Base-by-base conservation (phyloP, 345 rosid species). In the Abelmoschus esculentus region DNA sequence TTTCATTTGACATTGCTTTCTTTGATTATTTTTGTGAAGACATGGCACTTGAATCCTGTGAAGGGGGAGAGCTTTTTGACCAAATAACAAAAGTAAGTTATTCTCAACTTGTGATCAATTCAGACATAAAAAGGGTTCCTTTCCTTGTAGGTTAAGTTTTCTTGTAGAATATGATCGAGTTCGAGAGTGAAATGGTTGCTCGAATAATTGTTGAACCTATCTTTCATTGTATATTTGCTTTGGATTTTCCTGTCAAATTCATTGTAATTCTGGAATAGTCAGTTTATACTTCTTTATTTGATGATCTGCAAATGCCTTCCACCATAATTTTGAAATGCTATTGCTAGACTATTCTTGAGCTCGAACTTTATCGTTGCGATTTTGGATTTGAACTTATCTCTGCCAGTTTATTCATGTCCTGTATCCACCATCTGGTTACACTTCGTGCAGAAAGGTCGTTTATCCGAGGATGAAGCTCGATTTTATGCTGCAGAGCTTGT, bases 11-110 rank as follows among this genome's bases (percentile, higher is more conserved):
- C 67, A 2, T 31, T 78, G 64, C 28, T 77, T 66, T 73, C 44
- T 82, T 72, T 69, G 73, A 66, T 79, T 71, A 7, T 66, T 66
- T 28, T 76, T 79, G 40, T 80, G 76, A 74, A 95, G 99, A 90
- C 67, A 91, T 95, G 99, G 99, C 98, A 38, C 98, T 91, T 65
- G 99, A 95, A 80, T 91, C 99, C 62, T 91, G 99, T 32, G 96
- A 95, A 81, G 98, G 96, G 19, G 99, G 99, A 62, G 99, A 91
- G 71, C 96, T 90, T 80, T 95, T 95, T 67, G 46, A 95, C 81
- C 99, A 95, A 83, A 90, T 95, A 79, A 95, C 97, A 47, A 82
- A 96, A 80, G 99, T 91, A 86, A 85, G 93, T 75, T 76, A 38
- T 61, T 28, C 34, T 26, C 12, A 31, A 15, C 61, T 22, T 22